Evolutionary conservation across 164 flowering plant species (phyloP).

Genomic region (Berberis vulgaris): DNA sequence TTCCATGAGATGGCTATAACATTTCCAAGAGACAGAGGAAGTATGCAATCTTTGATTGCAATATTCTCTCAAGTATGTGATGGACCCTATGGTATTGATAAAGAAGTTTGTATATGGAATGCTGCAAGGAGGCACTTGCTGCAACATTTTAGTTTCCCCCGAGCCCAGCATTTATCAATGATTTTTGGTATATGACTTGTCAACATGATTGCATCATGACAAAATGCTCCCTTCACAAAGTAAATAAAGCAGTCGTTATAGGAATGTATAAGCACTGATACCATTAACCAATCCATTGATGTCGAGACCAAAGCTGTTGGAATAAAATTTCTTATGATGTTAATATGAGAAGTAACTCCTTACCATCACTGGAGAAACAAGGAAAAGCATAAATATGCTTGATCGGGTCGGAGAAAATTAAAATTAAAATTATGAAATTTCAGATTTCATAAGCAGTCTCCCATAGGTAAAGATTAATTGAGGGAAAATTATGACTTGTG

Average conservation of each 20-base stretch:
- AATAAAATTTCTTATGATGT: too few relatives aligned
- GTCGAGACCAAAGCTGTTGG: too few relatives aligned
- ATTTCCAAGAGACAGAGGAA: slow-evolving; percentile 25
- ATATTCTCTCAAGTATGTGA: slow-evolving; percentile 9
- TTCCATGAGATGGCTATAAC: slow-evolving; percentile 12
- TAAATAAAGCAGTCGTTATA: neutral
- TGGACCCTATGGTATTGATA: slow-evolving; percentile 8
- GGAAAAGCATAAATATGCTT: too few relatives aligned
- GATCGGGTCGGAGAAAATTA: too few relatives aligned
- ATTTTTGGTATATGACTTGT: slow-evolving; percentile 28
- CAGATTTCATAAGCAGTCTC: too few relatives aligned
- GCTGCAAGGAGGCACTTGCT: slow-evolving; percentile 19
- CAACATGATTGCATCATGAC: slow-evolving; percentile 50
- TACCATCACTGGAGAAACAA: too few relatives aligned
- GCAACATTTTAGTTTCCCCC: slow-evolving; percentile 15
- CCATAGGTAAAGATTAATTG: too few relatives aligned
- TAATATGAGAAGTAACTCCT: too few relatives aligned
- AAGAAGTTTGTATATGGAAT: slow-evolving; percentile 22
- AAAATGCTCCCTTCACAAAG: slow-evolving; percentile 5
- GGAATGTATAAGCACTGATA: too few relatives aligned
- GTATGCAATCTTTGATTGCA: slow-evolving; percentile 15
- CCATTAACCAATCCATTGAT: too few relatives aligned
- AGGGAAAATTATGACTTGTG: too few relatives aligned
- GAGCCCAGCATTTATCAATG: slow-evolving; percentile 20
- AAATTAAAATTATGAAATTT: too few relatives aligned